A percentile compares a stretch with the other conserved stretches of the same genome.
These are phyloP conservation scores for Yarrowia sp. DNA, from an alignment of 805 yeast species.

Conservation along the genomic window DNA sequence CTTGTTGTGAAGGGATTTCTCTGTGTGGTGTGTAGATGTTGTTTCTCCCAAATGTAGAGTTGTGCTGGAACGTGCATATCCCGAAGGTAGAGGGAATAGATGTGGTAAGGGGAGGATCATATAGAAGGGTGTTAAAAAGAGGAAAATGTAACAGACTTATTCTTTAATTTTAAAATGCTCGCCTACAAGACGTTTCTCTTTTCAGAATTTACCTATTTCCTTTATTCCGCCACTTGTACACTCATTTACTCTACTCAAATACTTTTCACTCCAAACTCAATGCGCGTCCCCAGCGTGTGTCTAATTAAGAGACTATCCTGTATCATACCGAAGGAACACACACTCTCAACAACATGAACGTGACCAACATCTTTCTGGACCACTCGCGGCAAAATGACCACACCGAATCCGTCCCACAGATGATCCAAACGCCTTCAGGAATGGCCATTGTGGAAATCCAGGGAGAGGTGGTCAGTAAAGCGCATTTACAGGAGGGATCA, in stretches of 20 bases:
- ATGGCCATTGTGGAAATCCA: slow-evolving; percentile 24
- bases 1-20: neutral
- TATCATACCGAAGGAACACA: too few relatives aligned
- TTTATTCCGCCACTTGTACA: too few relatives aligned
- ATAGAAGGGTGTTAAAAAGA: neutral
- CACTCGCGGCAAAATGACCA: neutral
- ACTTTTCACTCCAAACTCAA: neutral
- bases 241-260: too few relatives aligned
- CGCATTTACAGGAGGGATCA: neutral
- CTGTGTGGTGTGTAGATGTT: neutral
- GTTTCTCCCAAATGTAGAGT: neutral
- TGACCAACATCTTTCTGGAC: slow-evolving; percentile 13
- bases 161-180: too few relatives aligned
- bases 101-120: neutral
- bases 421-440: slow-evolving; percentile 13
- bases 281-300: neutral
- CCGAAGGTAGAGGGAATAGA: neutral
- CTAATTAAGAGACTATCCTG: neutral
- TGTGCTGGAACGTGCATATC: neutral
- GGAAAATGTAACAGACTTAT: too few relatives aligned
- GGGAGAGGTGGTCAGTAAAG: slow-evolving; percentile 10
- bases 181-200: too few relatives aligned
- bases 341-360: neutral
- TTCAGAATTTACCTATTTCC: too few relatives aligned
- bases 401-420: neutral